phyloP scores from a whole-genome alignment of 106 monocot species.

The Acanthochlamys bracteata region DNA sequence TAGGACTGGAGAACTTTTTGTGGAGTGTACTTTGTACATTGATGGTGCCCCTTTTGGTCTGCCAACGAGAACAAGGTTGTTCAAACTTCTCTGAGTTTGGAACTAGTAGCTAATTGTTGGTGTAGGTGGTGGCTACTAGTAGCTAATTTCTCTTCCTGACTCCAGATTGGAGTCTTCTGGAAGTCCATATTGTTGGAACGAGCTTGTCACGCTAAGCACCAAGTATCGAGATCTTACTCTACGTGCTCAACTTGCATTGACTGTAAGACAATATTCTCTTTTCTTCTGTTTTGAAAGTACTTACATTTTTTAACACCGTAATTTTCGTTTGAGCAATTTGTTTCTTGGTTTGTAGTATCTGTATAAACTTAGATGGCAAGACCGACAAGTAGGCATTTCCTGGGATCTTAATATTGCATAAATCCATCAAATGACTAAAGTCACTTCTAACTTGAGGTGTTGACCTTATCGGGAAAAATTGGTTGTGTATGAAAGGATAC shows the following conservation, averaged over 20 bases:
- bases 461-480: too few relatives aligned
- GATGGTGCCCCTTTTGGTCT: slow-evolving; percentile 82
- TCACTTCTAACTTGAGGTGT: too few relatives aligned
- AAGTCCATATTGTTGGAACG: slow-evolving; percentile 76
- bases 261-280: slow-evolving; percentile 40
- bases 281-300: background rate
- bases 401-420: too few relatives aligned
- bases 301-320: too few relatives aligned
- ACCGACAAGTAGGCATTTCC: too few relatives aligned
- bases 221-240: slow-evolving; percentile 95
- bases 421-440: too few relatives aligned
- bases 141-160: background rate
- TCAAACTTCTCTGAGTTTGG: background rate
- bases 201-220: slow-evolving; percentile 70
- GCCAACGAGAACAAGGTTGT: slow-evolving; percentile 56
- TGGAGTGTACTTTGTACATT: slow-evolving; percentile 69
- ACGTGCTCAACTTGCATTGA: slow-evolving; percentile 71
- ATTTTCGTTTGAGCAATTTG: too few relatives aligned
- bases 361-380: too few relatives aligned
- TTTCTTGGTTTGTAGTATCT: too few relatives aligned
- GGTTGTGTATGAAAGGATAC: too few relatives aligned
- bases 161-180: slow-evolving; percentile 80
- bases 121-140: background rate
- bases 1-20: slow-evolving; percentile 54
- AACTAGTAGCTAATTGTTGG: background rate